Evolutionary conservation across 306 rosid species (phyloP).

Genomic region (Carpinus fangiana): DNA sequence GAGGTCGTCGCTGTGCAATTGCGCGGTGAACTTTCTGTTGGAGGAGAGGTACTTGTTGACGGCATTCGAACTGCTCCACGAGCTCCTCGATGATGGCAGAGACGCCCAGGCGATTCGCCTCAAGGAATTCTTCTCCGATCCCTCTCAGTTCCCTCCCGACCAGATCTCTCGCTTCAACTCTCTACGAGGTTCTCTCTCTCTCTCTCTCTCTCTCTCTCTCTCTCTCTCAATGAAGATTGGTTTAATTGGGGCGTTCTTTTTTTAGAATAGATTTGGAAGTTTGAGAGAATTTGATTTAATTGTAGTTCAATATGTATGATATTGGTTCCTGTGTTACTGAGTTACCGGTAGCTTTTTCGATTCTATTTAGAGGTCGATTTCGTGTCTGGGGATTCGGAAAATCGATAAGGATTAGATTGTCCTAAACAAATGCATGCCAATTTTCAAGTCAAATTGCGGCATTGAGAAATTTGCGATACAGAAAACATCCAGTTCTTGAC

Average conservation of each 20-base stretch:
- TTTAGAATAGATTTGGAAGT: background rate
- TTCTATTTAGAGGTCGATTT: background rate
- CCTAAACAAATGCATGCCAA: background rate
- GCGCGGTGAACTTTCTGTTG: constrained; percentile 90
- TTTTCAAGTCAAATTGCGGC: background rate
- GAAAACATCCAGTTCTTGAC: background rate
- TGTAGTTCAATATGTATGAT: background rate
- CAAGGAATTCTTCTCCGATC: constrained; percentile 73
- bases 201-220: background rate
- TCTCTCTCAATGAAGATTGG: background rate
- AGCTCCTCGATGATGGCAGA: constrained; percentile 93
- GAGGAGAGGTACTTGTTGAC: constrained; percentile 91
- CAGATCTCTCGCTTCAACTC: constrained; percentile 85
- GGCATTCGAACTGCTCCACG: constrained; percentile 98
- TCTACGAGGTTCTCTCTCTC: constrained; percentile 55
- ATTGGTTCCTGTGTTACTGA: background rate
- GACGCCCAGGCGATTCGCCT: constrained; percentile 93
- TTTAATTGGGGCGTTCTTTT: background rate
- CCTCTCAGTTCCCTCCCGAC: constrained; percentile 78
- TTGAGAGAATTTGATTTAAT: background rate
- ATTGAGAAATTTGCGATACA: background rate
- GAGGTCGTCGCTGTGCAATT: constrained; percentile 96
- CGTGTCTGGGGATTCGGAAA: too few relatives aligned
- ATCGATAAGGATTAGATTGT: too few relatives aligned
- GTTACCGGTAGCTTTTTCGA: background rate